A percentile compares a stretch with the other conserved stretches of the same genome.
phyloP scores from a whole-genome alignment of 768 basidiomycete species.

The Coprinellus aureogranulatus region DNA sequence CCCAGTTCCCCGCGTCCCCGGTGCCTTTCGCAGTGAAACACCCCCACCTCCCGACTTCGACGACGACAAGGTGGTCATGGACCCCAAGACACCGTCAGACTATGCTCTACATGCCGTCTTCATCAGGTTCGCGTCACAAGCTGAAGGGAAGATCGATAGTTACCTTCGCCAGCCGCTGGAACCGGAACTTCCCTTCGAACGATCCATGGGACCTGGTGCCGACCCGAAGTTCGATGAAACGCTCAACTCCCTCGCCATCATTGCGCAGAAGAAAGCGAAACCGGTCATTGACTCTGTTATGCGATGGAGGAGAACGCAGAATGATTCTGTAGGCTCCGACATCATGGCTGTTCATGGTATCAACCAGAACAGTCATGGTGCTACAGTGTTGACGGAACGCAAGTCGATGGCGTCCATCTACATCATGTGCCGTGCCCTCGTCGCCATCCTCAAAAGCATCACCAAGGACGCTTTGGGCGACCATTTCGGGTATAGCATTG shows the following conservation, averaged over 20 bases:
- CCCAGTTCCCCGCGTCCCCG: slow-evolving; percentile 76
- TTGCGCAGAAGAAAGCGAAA: slow-evolving; percentile 81
- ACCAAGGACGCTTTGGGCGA: slow-evolving; percentile 79
- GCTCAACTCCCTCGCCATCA: slow-evolving; percentile 79
- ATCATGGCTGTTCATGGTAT: slow-evolving; percentile 50
- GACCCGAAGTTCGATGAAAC: slow-evolving; percentile 83
- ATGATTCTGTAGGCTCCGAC: slow-evolving; percentile 53
- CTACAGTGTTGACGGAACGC: slow-evolving; percentile 55
- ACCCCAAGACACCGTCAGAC: slow-evolving; percentile 81
- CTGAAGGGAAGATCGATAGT: slow-evolving; percentile 75
- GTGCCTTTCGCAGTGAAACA: slow-evolving; percentile 56
- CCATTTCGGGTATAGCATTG: slow-evolving; percentile 72
- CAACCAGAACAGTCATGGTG: slow-evolving; percentile 28
- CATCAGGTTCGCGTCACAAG: slow-evolving; percentile 77
- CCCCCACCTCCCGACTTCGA: slow-evolving; percentile 51
- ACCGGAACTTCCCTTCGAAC: slow-evolving; percentile 61
- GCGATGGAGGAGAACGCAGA: slow-evolving; percentile 81
- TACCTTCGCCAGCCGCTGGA: slow-evolving; percentile 71
- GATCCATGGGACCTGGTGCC: slow-evolving; percentile 66
- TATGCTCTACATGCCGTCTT: slow-evolving; percentile 88
- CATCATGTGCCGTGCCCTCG: slow-evolving; percentile 84
- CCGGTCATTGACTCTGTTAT: slow-evolving; percentile 83
- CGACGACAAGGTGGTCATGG: slow-evolving; percentile 66
- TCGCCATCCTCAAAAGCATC: slow-evolving; percentile 69
- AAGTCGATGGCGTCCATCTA: slow-evolving; percentile 83